Percentiles rank a stretch among this genome's conserved stretches.
Evolutionary conservation across 1,139 yeast species (phyloP).

Genomic region (Pichiaceae sp.): DNA sequence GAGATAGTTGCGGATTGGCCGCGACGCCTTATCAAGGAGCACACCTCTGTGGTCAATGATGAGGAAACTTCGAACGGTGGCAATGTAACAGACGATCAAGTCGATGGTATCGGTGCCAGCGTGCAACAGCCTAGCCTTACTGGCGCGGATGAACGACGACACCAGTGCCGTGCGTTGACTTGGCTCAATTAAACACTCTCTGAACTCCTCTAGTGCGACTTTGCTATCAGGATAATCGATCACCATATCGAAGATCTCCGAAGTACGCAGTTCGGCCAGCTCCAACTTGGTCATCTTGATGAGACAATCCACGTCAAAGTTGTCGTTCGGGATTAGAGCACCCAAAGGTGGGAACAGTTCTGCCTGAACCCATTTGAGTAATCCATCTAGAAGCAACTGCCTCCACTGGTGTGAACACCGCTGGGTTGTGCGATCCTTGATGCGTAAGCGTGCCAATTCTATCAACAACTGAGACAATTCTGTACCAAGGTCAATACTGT

Average conservation of each 20-base stretch:
- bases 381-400: slow-evolving; percentile 29
- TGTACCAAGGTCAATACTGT: slow-evolving; percentile 21
- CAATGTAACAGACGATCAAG: slow-evolving; percentile 60
- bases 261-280: slow-evolving; percentile 42
- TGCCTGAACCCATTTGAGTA: slow-evolving; percentile 31
- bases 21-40: slow-evolving; percentile 62
- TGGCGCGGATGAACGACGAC: slow-evolving; percentile 40
- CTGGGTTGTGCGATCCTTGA: slow-evolving; percentile 29
- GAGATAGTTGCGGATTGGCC: slow-evolving; percentile 62
- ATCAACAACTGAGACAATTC: slow-evolving; percentile 33
- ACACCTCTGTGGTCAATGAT: slow-evolving; percentile 87
- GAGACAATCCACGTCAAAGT: slow-evolving; percentile 21
- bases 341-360: slow-evolving; percentile 31
- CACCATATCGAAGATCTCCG: slow-evolving; percentile 61
- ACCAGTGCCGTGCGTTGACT: slow-evolving; percentile 47
- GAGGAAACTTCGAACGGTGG: slow-evolving; percentile 64
- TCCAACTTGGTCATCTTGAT: slow-evolving; percentile 32
- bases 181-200: slow-evolving; percentile 31
- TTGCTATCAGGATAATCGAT: slow-evolving; percentile 48
- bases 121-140: slow-evolving; percentile 51
- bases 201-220: slow-evolving; percentile 58
- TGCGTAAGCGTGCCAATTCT: slow-evolving; percentile 32
- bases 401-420: slow-evolving; percentile 35
- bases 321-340: slow-evolving; percentile 17
- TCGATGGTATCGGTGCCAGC: slow-evolving; percentile 80